Evolutionary conservation across 2,329 filamentous ascomycete genomes (phyloP).

Genomic region (Cercospora zeina): DNA sequence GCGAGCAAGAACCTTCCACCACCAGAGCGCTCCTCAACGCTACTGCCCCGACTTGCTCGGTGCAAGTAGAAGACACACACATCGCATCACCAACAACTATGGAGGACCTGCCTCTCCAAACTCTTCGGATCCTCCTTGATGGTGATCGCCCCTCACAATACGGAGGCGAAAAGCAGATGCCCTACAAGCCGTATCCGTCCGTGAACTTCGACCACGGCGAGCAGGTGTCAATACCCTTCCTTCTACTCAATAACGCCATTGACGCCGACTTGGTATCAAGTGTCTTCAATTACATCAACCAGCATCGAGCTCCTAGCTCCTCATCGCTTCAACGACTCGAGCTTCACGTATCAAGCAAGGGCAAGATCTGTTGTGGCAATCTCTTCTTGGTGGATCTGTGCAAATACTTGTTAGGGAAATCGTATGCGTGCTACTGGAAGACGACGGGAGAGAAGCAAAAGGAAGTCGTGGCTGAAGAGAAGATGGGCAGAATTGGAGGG

Average conservation of each 20-base stretch:
- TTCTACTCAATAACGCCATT: background rate
- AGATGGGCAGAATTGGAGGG: background rate
- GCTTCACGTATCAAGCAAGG: background rate
- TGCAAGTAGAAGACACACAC: background rate
- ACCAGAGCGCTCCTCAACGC: no score
- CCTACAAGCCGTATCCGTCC: background rate
- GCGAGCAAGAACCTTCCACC: no score
- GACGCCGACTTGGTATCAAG: background rate
- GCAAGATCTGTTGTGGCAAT: background rate
- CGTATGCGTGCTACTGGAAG: background rate
- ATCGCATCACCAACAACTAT: background rate
- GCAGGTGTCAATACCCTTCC: background rate
- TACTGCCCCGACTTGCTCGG: no score
- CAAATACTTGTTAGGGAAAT: background rate
- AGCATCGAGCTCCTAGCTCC: background rate
- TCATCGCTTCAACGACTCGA: background rate
- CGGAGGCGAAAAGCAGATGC: background rate
- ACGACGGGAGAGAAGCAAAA: background rate
- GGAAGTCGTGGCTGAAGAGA: background rate
- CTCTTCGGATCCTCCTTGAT: background rate
- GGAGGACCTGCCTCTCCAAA: background rate
- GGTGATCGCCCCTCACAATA: background rate
- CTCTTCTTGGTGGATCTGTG: background rate
- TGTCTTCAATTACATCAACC: background rate
- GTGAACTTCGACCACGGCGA: background rate